These are phyloP conservation scores for Lepidopterella palustris DNA, from an alignment of 495 filamentous ascomycete genomes.

Conservation along the genomic window DNA sequence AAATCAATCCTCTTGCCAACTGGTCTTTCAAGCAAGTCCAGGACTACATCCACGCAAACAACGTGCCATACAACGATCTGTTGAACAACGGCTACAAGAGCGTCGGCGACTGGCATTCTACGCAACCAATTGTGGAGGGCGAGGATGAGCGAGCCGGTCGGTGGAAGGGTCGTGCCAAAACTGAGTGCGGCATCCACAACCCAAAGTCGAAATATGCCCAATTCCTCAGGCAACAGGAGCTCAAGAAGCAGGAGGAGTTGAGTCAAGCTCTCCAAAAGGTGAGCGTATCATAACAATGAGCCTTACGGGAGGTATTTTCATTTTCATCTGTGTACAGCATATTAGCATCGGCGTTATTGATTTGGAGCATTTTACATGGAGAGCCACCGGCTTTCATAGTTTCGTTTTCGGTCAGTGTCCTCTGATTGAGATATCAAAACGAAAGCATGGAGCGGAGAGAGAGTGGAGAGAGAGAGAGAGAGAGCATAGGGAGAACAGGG, in stretches of 20 bases:
- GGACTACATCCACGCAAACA: constrained; percentile 72
- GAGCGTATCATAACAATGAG: constrained; percentile 20
- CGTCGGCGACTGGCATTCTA: constrained; percentile 96
- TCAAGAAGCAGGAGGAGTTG: constrained; percentile 59
- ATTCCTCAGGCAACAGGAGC: constrained; percentile 67
- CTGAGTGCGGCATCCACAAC: constrained; percentile 98
- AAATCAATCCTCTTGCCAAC: constrained; percentile 97
- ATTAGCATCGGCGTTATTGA: constrained; percentile 31
- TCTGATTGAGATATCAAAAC: neutral
- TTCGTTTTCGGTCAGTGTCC: neutral
- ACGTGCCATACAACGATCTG: constrained; percentile 90
- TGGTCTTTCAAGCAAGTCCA: constrained; percentile 90
- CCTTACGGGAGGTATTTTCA: constrained; percentile 7
- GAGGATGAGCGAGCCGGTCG: constrained; percentile 96
- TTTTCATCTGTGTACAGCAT: constrained; percentile 3
- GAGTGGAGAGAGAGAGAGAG: too few relatives aligned
- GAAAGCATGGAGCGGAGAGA: too few relatives aligned
- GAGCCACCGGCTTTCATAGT: neutral
- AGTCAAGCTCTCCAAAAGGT: constrained; percentile 30
- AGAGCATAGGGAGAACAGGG: too few relatives aligned
- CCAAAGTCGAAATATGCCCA: constrained; percentile 85
- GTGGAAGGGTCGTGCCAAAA: constrained; percentile 93
- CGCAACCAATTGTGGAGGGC: constrained; percentile 74
- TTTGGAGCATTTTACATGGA: constrained; percentile 2
- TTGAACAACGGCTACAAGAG: constrained; percentile 93